Evolutionary conservation across 768 basidiomycete species (phyloP).

Genomic region (Collybia mongolica): DNA sequence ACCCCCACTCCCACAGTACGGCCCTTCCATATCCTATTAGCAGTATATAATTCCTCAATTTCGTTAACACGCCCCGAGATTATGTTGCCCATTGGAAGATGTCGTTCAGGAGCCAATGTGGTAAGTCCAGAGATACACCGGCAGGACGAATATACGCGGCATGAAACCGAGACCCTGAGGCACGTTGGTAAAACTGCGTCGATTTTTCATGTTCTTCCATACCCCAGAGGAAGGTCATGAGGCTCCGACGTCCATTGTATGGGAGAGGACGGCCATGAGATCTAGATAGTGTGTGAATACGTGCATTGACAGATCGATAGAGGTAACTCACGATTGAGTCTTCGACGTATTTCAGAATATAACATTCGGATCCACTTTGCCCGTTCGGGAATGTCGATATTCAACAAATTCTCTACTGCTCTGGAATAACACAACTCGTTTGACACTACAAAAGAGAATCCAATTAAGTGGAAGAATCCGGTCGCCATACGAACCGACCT

Average conservation of each 20-base stretch:
- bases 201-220: conserved; percentile 99
- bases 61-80: conserved; percentile 90
- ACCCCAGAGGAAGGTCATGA: conserved; percentile 99
- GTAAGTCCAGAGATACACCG: conserved; percentile 96
- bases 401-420: conserved; percentile 97
- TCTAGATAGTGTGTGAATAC: conserved; percentile 40
- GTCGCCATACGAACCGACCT: conserved; percentile 24
- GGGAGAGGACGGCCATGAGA: conserved; percentile 94
- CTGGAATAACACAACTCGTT: conserved; percentile 97
- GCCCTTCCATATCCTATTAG: conserved; percentile 97
- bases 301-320: too few species aligned
- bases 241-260: conserved; percentile 97
- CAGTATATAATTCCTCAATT: conserved; percentile 96
- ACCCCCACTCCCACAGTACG: conserved; percentile 87
- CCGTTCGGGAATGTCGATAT: conserved; percentile 94
- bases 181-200: conserved; percentile 99
- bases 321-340: conserved; percentile 65
- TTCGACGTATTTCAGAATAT: conserved; percentile 95
- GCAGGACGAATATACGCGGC: conserved; percentile 98
- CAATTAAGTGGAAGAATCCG: conserved; percentile 1
- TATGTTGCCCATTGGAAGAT: conserved; percentile 98
- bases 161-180: conserved; percentile 95
- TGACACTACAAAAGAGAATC: conserved; percentile 65
- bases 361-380: conserved; percentile 98
- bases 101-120: conserved; percentile 95